Evolutionary conservation across 2,329 filamentous ascomycete species (phyloP).

Genomic region (Colletotrichum sp.): DNA sequence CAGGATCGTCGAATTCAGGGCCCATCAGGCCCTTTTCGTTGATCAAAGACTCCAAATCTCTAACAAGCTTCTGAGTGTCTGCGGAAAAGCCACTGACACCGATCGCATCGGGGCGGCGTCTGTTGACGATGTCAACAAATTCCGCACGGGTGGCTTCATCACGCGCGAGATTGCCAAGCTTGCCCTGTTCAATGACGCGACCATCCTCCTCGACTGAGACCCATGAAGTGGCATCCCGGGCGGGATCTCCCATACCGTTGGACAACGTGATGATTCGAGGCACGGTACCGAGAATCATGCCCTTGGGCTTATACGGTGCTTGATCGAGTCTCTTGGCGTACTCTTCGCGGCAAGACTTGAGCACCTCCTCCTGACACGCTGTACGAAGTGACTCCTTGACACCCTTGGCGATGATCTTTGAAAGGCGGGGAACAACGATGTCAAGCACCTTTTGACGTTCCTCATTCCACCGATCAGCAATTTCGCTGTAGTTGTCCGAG

Average conservation of each 20-base stretch:
- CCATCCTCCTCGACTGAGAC: conserved; percentile 94
- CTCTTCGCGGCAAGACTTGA: conserved; percentile 86
- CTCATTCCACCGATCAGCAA: conserved; percentile 93
- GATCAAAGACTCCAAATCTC: conserved; percentile 80
- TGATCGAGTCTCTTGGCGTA: conserved; percentile 92
- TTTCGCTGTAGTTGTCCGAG: conserved; percentile 93
- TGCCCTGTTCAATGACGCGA: conserved; percentile 85
- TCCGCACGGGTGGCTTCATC: conserved; percentile 71
- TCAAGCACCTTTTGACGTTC: conserved; percentile 87
- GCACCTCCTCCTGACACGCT: conserved; percentile 90
- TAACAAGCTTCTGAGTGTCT: conserved; percentile 83
- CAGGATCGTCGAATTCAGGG: conserved; percentile 79
- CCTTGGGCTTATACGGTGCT: conserved; percentile 93
- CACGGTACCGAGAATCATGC: conserved; percentile 85
- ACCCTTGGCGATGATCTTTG: conserved; percentile 84
- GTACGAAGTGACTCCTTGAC: conserved; percentile 95
- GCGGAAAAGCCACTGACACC: conserved; percentile 88
- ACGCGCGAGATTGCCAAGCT: conserved; percentile 77
- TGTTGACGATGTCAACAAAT: conserved; percentile 80
- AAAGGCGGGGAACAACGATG: conserved; percentile 79
- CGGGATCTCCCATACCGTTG: conserved; percentile 77
- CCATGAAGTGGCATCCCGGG: conserved; percentile 85
- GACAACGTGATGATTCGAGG: conserved; percentile 88
- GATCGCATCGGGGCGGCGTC: conserved; percentile 86
- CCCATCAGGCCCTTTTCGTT: conserved; percentile 78